A percentile compares a stretch with the other conserved stretches of the same genome.
These are phyloP conservation scores for Amanita pseudoporphyria DNA, from an alignment of 768 basidiomycete genomes.

Conservation along the genomic window DNA sequence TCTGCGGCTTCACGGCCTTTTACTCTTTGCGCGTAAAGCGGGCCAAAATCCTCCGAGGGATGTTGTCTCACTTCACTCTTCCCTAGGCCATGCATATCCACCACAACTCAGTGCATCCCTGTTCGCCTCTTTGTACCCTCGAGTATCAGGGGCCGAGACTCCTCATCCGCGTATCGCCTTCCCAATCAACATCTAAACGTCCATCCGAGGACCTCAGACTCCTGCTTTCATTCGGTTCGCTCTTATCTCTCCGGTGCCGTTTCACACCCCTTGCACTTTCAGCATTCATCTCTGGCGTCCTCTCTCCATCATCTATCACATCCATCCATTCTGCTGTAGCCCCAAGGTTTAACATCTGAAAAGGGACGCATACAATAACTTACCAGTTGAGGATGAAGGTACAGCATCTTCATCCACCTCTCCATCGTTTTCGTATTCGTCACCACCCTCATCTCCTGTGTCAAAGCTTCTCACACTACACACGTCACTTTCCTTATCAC, in stretches of 20 bases:
- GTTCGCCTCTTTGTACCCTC: background rate
- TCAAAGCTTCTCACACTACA: slow-evolving; percentile 8
- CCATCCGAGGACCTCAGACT: background rate
- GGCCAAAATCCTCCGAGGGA: too few relatives aligned
- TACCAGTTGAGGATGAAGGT: slow-evolving; percentile 10
- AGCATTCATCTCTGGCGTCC: slow-evolving; percentile 15
- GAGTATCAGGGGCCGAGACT: slow-evolving; percentile 12
- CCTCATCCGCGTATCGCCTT: slow-evolving; percentile 14
- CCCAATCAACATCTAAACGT: background rate
- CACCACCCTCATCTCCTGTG: slow-evolving; percentile 11
- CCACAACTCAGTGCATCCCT: background rate
- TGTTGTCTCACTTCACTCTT: background rate
- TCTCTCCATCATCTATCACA: slow-evolving; percentile 12
- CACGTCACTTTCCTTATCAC: slow-evolving; percentile 7
- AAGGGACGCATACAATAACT: background rate
- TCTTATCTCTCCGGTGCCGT: background rate
- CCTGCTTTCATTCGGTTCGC: too few relatives aligned
- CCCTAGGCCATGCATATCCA: background rate
- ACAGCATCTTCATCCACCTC: slow-evolving; percentile 13
- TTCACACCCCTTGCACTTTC: slow-evolving; percentile 2
- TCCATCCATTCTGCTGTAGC: slow-evolving; percentile 1
- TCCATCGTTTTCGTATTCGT: slow-evolving; percentile 16
- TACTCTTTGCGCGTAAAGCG: too few relatives aligned
- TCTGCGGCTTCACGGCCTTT: too few relatives aligned
- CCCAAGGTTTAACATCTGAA: background rate